Evolutionary conservation across 1,284 basidiomycete species (phyloP).

Genomic region (Lignosus rhinocerotis): DNA sequence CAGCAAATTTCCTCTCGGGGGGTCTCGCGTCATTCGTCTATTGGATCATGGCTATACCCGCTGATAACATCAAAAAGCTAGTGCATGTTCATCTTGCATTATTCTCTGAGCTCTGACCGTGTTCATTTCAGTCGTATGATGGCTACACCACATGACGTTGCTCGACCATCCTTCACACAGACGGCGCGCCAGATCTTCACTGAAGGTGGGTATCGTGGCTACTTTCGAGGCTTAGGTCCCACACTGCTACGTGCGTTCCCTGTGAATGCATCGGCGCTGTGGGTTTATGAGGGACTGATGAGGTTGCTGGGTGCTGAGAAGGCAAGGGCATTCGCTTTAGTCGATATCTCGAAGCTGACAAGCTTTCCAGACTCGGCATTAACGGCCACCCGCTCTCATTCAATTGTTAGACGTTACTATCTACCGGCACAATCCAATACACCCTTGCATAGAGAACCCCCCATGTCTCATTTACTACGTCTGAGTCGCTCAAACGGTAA

Average conservation of each 20-base stretch:
- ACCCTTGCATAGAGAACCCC: too few species aligned
- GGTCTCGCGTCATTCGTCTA: conserved; percentile 63
- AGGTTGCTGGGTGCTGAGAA: conserved; percentile 65
- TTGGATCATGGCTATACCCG: conserved; percentile 73
- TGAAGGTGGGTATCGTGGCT: conserved; percentile 54
- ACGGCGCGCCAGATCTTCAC: conserved; percentile 52
- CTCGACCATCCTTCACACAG: conserved; percentile 47
- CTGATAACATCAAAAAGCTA: conserved; percentile 80
- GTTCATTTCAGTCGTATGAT: conserved; percentile 57
- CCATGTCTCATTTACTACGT: too few species aligned
- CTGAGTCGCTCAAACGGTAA: too few species aligned
- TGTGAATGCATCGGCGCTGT: conserved; percentile 69
- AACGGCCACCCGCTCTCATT: background rate
- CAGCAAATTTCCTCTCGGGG: conserved; percentile 71
- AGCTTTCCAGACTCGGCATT: conserved; percentile 13
- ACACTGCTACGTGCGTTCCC: conserved; percentile 70
- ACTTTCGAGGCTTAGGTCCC: conserved; percentile 62
- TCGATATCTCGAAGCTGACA: background rate
- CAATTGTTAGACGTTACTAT: background rate
- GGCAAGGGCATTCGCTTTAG: conserved; percentile 34
- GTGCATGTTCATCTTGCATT: conserved; percentile 6
- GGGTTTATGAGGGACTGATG: conserved; percentile 73
- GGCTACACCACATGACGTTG: conserved; percentile 46
- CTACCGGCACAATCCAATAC: background rate
- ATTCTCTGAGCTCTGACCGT: background rate